A percentile compares a stretch with the other conserved stretches of the same genome.
These are phyloP conservation scores for Chrysosphaeria jannelii DNA, from an alignment of 2,329 filamentous ascomycete genomes.

Conservation along the genomic window DNA sequence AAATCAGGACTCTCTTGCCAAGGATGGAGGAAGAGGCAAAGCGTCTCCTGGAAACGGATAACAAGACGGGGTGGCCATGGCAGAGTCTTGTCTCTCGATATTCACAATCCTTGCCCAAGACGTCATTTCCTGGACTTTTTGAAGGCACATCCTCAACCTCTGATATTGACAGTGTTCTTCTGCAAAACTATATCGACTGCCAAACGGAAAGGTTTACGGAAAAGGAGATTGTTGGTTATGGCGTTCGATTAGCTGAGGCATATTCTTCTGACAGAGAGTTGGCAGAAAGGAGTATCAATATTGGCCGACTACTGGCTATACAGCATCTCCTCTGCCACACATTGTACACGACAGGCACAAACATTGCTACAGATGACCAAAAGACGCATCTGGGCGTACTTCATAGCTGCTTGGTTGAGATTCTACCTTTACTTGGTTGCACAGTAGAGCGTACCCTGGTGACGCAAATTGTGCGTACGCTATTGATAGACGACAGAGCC, in stretches of 20 bases:
- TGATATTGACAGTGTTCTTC: constrained; percentile 7
- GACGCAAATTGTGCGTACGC: constrained; percentile 12
- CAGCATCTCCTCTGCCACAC: constrained; percentile 13
- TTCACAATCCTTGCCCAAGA: no score
- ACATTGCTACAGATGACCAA: neutral
- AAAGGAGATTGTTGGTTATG: constrained; percentile 10
- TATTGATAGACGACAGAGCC: constrained; percentile 16
- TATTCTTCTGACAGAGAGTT: constrained; percentile 7
- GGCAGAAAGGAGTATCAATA: constrained; percentile 1
- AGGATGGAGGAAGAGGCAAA: no score
- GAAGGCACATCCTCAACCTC: no score
- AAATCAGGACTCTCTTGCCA: no score
- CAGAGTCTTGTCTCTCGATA: no score
- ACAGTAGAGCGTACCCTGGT: constrained; percentile 10
- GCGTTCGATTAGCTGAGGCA: constrained; percentile 11
- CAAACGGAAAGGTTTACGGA: constrained; percentile 6
- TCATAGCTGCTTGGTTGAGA: constrained; percentile 12
- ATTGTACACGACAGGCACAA: constrained; percentile 4
- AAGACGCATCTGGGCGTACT: constrained; percentile 10
- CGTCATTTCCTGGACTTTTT: no score
- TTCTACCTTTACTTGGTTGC: constrained; percentile 8
- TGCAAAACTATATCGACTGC: constrained; percentile 7
- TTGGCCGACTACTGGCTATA: constrained; percentile 15
- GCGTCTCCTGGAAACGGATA: no score
- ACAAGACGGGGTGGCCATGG: no score